These are phyloP conservation scores for Colletotrichum scovillei DNA, from an alignment of 2,329 filamentous ascomycete species.

Conservation along the genomic window DNA sequence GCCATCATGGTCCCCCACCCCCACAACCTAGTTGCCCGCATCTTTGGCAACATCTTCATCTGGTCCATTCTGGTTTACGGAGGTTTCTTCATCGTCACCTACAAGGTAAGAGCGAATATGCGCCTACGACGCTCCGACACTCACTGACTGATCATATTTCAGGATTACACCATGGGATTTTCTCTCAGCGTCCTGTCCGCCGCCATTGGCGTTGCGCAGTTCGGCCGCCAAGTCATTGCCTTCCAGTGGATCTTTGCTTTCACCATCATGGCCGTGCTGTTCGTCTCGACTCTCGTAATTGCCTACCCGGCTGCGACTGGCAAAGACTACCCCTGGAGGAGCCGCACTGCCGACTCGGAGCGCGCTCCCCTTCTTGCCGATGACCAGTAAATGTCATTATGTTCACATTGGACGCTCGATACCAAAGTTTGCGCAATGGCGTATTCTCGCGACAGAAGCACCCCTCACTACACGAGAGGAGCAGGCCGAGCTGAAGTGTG, in stretches of 20 bases:
- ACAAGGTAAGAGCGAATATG: conserved; percentile 67
- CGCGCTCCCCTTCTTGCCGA: conserved; percentile 71
- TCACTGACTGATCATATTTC: conserved; percentile 19
- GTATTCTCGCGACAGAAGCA: background rate
- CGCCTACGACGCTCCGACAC: too few relatives aligned
- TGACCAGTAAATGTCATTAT: conserved; percentile 37
- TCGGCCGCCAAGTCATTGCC: conserved; percentile 77
- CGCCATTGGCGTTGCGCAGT: conserved; percentile 82
- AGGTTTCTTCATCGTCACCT: conserved; percentile 77
- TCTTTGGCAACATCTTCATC: conserved; percentile 88
- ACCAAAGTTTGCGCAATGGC: background rate
- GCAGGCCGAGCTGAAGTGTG: background rate
- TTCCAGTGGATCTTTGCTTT: conserved; percentile 96
- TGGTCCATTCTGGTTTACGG: conserved; percentile 86
- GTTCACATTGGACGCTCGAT: background rate
- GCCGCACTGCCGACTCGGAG: conserved; percentile 62
- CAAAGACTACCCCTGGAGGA: conserved; percentile 62
- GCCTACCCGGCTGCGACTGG: conserved; percentile 74
- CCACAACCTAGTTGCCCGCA: conserved; percentile 74
- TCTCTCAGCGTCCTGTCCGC: conserved; percentile 79
- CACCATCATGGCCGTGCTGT: conserved; percentile 80
- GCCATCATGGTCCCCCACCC: conserved; percentile 82
- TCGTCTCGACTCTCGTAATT: conserved; percentile 74
- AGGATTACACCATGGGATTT: conserved; percentile 83
- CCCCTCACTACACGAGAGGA: background rate